Base-by-base conservation (phyloP, 352 stramenopile species). In the Phytophthora rubi region DNA sequence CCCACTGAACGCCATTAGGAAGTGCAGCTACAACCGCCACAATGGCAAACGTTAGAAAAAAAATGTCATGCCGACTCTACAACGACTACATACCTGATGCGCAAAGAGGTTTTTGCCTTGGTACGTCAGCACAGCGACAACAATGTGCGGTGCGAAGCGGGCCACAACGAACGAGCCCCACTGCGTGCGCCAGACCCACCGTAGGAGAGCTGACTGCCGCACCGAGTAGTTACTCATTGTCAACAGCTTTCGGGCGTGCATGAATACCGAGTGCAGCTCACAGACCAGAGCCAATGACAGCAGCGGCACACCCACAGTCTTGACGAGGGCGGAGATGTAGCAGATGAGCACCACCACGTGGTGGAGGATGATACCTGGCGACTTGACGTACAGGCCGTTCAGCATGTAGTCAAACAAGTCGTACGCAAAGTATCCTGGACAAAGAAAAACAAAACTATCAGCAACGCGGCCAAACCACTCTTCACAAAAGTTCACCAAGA, bases 291-390 rank as follows among this genome's bases (percentile, higher is more conserved):
- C 86, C 12, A 94, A 67, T 16, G 83, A 89, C 28, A 94, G 81
- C 55, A 94, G 71, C 37, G 86, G 85, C 47, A 94, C 82, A 35
- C 86, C 86, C 3, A 89, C 80, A 0, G 78, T 92, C 73, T 92
- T 94, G 44, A 76, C 82, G 9, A 94, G 73, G 33, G 86, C 86
- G 7, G 86, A 86, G 63, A 88, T 89, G 72, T 94, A 92, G 74
- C 86, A 94, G 59, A 91, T 82, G 49, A 94, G 79, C 68, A 94
- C 86, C 15, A 92, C 82, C 42, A 90, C 83, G 71, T 94, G 86
- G 62, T 94, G 86, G 30, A 83, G 58, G 28, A 94, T 74, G 60
- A 94, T 91, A 28, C 79, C 80, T 8, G 84, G 83, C 0, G 84
- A 75, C 65, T 92, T 92, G 71, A 89, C 75, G 65, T 94, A 92